Percentiles rank a stretch among this genome's conserved stretches.
Evolutionary conservation across 352 stramenopile species (phyloP).

Genomic region (Globisporangium paddicum): DNA sequence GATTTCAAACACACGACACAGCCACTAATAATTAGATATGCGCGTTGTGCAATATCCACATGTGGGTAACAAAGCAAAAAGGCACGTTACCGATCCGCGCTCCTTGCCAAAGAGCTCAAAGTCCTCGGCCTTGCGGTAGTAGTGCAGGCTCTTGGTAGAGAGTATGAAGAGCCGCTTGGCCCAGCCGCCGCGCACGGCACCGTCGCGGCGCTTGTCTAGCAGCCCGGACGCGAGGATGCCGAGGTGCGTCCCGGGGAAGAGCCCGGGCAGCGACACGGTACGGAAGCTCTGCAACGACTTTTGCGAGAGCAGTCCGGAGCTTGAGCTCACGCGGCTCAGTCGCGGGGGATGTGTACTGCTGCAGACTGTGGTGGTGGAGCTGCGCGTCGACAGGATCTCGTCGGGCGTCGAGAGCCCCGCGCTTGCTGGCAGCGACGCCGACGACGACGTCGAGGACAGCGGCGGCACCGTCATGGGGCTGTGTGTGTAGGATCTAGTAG

Average conservation of each 20-base stretch:
- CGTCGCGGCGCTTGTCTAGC: conserved; percentile 81
- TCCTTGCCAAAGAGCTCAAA: conserved; percentile 83
- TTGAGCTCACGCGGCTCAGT: conserved; percentile 59
- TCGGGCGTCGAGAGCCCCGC: conserved; percentile 13
- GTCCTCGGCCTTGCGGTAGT: conserved; percentile 82
- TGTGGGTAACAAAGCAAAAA: not conserved
- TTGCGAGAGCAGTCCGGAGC: conserved; percentile 41
- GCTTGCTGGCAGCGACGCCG: conserved; percentile 23
- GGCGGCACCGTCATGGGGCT: conserved; percentile 12
- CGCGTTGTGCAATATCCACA: not conserved
- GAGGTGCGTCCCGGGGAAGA: conserved; percentile 68
- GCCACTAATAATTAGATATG: not conserved
- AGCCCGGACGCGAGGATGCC: conserved; percentile 70
- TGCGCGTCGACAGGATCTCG: conserved; percentile 3
- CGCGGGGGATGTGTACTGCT: conserved; percentile 18
- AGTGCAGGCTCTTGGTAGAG: conserved; percentile 75
- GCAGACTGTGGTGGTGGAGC: conserved; percentile 22
- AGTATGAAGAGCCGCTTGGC: conserved; percentile 79
- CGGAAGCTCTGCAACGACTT: conserved; percentile 61
- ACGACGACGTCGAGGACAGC: conserved; percentile 30
- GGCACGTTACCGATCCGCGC: conserved; percentile 42
- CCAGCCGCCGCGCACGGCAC: conserved; percentile 77
- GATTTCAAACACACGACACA: not conserved
- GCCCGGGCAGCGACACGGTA: conserved; percentile 63
- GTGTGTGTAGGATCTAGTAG: not conserved